Conservation (phyloP, 805 yeast genomes). For the Naumovozyma castellii region DNA sequence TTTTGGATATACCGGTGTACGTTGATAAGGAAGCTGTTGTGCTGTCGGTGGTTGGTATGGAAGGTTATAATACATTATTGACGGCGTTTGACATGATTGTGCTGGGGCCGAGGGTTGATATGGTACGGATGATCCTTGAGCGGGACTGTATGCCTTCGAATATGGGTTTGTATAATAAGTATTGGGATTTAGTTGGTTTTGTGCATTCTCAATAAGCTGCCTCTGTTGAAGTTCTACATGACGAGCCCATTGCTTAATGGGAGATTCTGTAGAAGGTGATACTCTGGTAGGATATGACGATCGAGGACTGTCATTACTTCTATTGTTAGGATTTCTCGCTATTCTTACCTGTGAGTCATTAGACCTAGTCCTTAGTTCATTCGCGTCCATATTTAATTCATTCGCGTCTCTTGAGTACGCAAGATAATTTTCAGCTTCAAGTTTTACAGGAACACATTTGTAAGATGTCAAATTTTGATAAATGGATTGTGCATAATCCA, state of each 20-base stretch:
- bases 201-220: slow-evolving; percentile 16
- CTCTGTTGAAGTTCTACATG: slow-evolving; percentile 17
- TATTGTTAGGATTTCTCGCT: too few relatives aligned
- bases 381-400: background rate
- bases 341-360: background rate
- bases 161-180: slow-evolving; percentile 1
- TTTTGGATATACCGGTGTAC: background rate
- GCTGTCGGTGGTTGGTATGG: slow-evolving; percentile 1
- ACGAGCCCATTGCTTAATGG: background rate
- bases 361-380: background rate
- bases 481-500: slow-evolving; percentile 25
- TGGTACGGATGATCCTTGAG: background rate
- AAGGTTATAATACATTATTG: background rate
- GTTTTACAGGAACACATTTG: slow-evolving; percentile 24
- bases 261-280: too few relatives aligned
- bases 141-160: background rate
- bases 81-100: background rate
- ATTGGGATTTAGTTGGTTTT: slow-evolving; percentile 1
- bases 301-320: too few relatives aligned
- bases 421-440: slow-evolving; percentile 10
- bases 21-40: background rate
- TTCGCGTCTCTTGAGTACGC: background rate
- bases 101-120: background rate
- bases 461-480: slow-evolving; percentile 23
- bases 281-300: too few relatives aligned